Conservation (phyloP, 352 stramenopile species). For the Globisporangium alternatum region DNA sequence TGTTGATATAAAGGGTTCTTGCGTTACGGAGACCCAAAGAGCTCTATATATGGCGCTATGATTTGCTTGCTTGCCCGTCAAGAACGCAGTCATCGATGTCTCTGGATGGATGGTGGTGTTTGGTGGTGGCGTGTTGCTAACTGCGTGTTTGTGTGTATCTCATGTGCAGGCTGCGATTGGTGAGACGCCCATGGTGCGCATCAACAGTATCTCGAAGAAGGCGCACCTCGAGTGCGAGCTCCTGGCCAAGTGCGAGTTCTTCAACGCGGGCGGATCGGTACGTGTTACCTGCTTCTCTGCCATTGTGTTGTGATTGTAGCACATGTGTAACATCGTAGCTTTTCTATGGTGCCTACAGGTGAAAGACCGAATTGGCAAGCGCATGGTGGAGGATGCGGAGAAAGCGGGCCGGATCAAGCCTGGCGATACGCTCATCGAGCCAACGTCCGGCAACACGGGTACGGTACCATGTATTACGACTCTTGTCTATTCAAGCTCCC, state of each 20-base stretch:
- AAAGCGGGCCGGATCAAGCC: conserved; percentile 80
- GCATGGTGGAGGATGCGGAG: conserved; percentile 91
- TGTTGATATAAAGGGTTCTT: not conserved
- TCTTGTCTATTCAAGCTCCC: too few relatives aligned
- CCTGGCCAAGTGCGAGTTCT: conserved; percentile 95
- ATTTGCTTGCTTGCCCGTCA: not conserved
- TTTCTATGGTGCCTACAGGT: conserved; percentile 20
- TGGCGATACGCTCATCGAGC: conserved; percentile 94
- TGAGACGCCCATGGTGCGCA: conserved; percentile 92
- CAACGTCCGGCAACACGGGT: conserved; percentile 94
- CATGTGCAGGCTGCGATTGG: conserved; percentile 44
- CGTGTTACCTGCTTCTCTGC: not conserved
- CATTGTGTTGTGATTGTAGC: not conserved
- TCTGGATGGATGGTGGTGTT: not conserved
- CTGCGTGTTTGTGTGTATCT: not conserved
- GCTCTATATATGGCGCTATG: not conserved
- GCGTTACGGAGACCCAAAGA: not conserved
- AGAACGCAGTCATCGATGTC: not conserved
- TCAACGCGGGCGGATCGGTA: conserved; percentile 88
- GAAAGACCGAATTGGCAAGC: conserved; percentile 85
- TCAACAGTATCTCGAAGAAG: conserved; percentile 86
- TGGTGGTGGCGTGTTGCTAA: not conserved
- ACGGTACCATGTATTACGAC: not conserved
- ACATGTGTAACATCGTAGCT: not conserved
- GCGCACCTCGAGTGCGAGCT: conserved; percentile 85